These are phyloP conservation scores for Gliomastix tumulicola DNA, from an alignment of 2,329 filamentous ascomycete species.

Conservation along the genomic window DNA sequence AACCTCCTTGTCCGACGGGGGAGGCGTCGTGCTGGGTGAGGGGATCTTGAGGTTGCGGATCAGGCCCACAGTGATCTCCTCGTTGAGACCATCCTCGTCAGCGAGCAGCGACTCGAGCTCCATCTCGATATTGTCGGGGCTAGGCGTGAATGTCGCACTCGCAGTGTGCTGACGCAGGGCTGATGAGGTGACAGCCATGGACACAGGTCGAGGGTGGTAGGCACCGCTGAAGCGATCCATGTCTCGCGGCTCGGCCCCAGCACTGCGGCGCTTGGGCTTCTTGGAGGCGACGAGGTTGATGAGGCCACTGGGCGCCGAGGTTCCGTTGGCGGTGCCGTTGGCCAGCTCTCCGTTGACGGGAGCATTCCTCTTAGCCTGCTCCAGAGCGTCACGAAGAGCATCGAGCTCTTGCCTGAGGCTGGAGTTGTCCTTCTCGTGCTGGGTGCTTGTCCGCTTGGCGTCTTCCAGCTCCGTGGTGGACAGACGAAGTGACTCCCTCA, in stretches of 20 bases:
- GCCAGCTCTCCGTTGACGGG: slow-evolving; percentile 60
- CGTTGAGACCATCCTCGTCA: slow-evolving; percentile 92
- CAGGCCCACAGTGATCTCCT: slow-evolving; percentile 92
- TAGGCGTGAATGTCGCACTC: slow-evolving; percentile 70
- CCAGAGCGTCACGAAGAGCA: slow-evolving; percentile 87
- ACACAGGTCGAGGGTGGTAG: slow-evolving; percentile 92
- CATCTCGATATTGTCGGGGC: slow-evolving; percentile 84
- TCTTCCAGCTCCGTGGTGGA: slow-evolving; percentile 77
- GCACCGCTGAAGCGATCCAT: slow-evolving; percentile 85
- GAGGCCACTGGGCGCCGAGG: slow-evolving; percentile 59
- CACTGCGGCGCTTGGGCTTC: slow-evolving; percentile 92
- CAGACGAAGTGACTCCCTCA: slow-evolving; percentile 73
- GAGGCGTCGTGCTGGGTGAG: slow-evolving; percentile 74
- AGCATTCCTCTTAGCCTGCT: slow-evolving; percentile 71
- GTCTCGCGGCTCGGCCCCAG: slow-evolving; percentile 77
- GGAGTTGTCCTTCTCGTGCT: slow-evolving; percentile 78
- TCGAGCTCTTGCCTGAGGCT: slow-evolving; percentile 80
- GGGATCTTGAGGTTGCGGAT: slow-evolving; percentile 97
- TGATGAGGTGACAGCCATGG: slow-evolving; percentile 76
- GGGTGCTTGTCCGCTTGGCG: slow-evolving; percentile 65
- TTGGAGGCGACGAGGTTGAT: slow-evolving; percentile 97
- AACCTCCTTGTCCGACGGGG: slow-evolving; percentile 96
- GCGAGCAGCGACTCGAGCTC: slow-evolving; percentile 91
- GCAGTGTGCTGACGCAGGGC: slow-evolving; percentile 65
- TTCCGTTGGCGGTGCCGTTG: slow-evolving; percentile 28